These are phyloP conservation scores for Dacryopinax primogenitus DNA, from an alignment of 768 basidiomycete genomes.

Conservation along the genomic window DNA sequence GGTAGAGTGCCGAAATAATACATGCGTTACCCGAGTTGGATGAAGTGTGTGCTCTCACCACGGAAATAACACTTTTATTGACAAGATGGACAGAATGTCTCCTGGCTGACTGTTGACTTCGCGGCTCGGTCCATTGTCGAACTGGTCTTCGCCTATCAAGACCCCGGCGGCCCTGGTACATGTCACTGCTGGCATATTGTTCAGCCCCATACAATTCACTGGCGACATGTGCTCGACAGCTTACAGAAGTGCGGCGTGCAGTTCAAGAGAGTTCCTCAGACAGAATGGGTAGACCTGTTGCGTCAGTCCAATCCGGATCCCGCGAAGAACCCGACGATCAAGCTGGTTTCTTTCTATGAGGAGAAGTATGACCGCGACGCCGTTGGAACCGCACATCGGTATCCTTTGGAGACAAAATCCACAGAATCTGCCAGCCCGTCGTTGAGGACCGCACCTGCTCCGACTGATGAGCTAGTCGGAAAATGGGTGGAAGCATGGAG, in stretches of 20 bases:
- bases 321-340: constrained; percentile 33
- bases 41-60: constrained; percentile 29
- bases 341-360: constrained; percentile 26
- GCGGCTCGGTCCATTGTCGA: constrained; percentile 39
- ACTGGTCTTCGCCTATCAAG: constrained; percentile 24
- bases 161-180: constrained; percentile 12
- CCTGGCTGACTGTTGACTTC: constrained; percentile 44
- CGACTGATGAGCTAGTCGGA: background rate
- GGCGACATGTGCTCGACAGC: constrained; percentile 32
- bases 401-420: background rate
- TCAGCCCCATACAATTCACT: constrained; percentile 28
- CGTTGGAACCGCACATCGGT: background rate
- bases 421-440: constrained; percentile 1
- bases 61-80: constrained; percentile 2
- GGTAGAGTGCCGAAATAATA: constrained; percentile 21
- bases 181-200: constrained; percentile 31
- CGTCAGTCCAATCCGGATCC: constrained; percentile 30
- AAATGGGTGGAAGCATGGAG: constrained; percentile 12
- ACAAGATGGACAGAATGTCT: constrained; percentile 25
- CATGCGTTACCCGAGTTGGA: constrained; percentile 25
- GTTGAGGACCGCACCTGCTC: constrained; percentile 9
- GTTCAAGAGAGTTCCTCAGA: constrained; percentile 30
- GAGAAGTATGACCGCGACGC: constrained; percentile 9
- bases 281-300: constrained; percentile 31
- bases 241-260: constrained; percentile 30